Evolutionary conservation across 768 basidiomycete genomes (phyloP), one percentile per base, ranked within the genome.

Genomic region (Agaricus blazei): DNA sequence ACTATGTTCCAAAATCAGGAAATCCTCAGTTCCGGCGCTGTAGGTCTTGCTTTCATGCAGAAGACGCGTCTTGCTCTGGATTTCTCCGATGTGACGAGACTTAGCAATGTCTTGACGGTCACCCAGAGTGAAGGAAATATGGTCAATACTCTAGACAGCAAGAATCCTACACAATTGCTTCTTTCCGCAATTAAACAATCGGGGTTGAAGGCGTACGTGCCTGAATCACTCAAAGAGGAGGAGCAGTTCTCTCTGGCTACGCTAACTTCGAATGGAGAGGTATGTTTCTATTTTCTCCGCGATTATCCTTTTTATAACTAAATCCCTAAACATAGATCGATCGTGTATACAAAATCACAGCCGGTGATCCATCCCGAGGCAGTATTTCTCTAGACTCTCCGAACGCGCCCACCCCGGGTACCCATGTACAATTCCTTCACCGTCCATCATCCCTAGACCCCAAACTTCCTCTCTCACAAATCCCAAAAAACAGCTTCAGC

Each of bases 101-200:
- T 92, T 24, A 78, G 78, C 4, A 56, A 63, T 9, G 67, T 73
- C 4, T 67, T 88, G 69, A 69, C 62, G 0, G 75, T 92, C 9
- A 85, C 87, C 1, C 68, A 73, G 86, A 86, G 63, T 47, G 67
- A 88, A 67, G 90, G 89, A 2, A 93, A 91, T 62, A 75, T 93
- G 60, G 70, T 93, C 42, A 76, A 83, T 48, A 65, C 76, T 4
- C 67, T 91, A 1, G 71, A 87, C 59, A 64, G 69, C 37, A 60
- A 67, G 15, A 90, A 86, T 58, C 87, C 90, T 0, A 79, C 85
- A 0, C 72, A 76, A 31, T 68, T 85, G 4, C 74, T 92, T 5
- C 72, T 91, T 14, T 61, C 67, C 12, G 79, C 79, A 6, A 78
- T 90, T 23, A 71, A 72, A 19, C 65, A 68, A 3, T 61, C 68